Conservation (phyloP, 2,329 filamentous ascomycete genomes). For the Metarhizium anisopliae region DNA sequence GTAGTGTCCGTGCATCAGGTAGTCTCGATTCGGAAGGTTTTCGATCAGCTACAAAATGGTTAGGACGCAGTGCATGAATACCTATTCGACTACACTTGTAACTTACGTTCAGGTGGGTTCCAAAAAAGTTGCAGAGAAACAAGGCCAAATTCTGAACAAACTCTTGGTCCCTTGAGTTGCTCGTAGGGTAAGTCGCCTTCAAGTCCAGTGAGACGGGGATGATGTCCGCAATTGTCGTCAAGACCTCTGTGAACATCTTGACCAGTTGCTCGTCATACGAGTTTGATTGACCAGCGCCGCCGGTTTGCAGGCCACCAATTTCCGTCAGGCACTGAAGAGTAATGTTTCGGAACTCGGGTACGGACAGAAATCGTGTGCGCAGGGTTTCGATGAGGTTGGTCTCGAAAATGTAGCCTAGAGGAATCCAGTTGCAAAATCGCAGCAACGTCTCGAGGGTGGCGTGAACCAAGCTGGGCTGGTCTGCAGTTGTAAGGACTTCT, state of each 20-base stretch:
- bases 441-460: constrained; percentile 94
- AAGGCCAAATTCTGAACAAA: constrained; percentile 95
- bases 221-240: constrained; percentile 86
- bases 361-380: constrained; percentile 82
- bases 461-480: constrained; percentile 81
- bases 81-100: not conserved
- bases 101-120: constrained; percentile 74
- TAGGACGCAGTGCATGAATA: constrained; percentile 8
- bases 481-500: constrained; percentile 85
- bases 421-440: constrained; percentile 98
- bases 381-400: constrained; percentile 92
- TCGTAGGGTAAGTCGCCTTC: constrained; percentile 82
- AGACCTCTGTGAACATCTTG: constrained; percentile 95
- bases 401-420: constrained; percentile 96
- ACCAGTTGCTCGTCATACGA: constrained; percentile 93
- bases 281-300: constrained; percentile 53
- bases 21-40: constrained; percentile 90
- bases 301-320: constrained; percentile 88
- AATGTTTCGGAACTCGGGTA: constrained; percentile 92
- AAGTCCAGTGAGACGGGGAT: constrained; percentile 86
- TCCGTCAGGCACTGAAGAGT: constrained; percentile 95
- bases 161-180: constrained; percentile 89
- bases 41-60: constrained; percentile 63
- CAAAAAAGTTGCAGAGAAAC: constrained; percentile 95
- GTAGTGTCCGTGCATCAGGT: constrained; percentile 90